Evolutionary conservation across 176 grass and related monocot genomes (phyloP), one percentile per base, ranked within the genome.

Genomic region (Oryza coarctata): DNA sequence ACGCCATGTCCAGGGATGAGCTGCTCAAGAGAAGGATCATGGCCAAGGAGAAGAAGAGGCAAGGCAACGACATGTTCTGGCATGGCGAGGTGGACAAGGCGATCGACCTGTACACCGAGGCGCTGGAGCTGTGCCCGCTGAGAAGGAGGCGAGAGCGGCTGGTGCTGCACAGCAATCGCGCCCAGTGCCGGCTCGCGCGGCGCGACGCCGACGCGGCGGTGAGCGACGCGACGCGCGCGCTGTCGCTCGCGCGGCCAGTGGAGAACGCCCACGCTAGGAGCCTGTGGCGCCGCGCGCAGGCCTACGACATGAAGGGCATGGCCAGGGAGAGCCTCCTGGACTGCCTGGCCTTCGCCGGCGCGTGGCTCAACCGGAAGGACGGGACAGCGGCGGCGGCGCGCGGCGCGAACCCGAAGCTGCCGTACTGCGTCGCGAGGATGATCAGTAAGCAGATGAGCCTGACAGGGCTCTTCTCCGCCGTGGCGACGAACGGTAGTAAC

Each of bases 271-370:
- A 98, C 50, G 87, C 86, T 76, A 91, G 74, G 74, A 98, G 93
- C 89, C 76, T 98, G 28, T 98, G 96, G 93, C 82, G 89, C 25
- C 82, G 96, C 9, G 85, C 93, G 63, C 96, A 95, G 86, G 93
- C 96, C 14, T 95, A 98, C 65, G 87, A 91, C 60, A 98, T 93
- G 93, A 98, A 93, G 73, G 85, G 90, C 66, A 95, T 98, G 96
- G 91, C 91, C 4, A 99, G 85, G 88, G 96, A 99, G 83, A 93
- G 96, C 90, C 87, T 99, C 28, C 90, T 99, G 40, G 96, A 99
- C 79, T 93, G 90, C 49, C 81, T 99, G 9, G 80, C 88, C 80
- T 93, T 93, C 84, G 89, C 81, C 68, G 86, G 71, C 12, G 79
- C 84, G 31, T 99, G 87, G 77, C 68, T 88, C 65, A 62, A 65